These are phyloP conservation scores for Fraxinus paxiana DNA, from an alignment of 305 asterid genomes.

Conservation along the genomic window DNA sequence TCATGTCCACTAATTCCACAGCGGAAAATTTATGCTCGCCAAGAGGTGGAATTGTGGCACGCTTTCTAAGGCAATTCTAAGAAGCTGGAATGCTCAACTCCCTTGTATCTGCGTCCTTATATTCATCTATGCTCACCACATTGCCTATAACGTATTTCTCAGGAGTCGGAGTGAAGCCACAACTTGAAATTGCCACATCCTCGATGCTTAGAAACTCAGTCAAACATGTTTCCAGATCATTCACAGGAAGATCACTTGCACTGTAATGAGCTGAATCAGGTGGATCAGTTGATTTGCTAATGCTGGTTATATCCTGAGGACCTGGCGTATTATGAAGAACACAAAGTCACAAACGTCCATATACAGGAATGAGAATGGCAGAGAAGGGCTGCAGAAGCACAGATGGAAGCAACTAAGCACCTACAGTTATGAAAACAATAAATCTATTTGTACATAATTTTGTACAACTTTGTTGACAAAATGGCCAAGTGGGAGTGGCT, in stretches of 20 bases:
- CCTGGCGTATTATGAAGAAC: constrained; percentile 36
- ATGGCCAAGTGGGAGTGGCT: too few species aligned
- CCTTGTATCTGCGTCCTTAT: constrained; percentile 20
- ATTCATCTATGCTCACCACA: constrained; percentile 27
- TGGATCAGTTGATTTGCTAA: too few species aligned
- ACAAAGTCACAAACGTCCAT: constrained; percentile 47
- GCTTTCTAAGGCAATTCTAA: constrained; percentile 41
- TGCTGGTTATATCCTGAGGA: constrained; percentile 37
- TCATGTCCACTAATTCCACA: constrained; percentile 16
- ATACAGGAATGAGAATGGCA: neutral
- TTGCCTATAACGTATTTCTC: constrained; percentile 21
- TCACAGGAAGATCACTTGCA: constrained; percentile 31
- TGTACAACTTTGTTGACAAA: too few species aligned
- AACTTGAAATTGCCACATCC: constrained; percentile 24
- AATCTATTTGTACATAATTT: too few species aligned
- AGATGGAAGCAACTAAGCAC: neutral
- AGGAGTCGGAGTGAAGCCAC: constrained; percentile 20
- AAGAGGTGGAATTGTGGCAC: constrained; percentile 42
- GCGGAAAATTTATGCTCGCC: constrained; percentile 19
- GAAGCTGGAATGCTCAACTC: constrained; percentile 24
- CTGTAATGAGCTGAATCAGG: neutral
- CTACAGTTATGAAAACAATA: too few species aligned
- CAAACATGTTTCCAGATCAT: constrained; percentile 45
- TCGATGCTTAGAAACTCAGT: constrained; percentile 37
- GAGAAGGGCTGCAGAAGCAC: constrained; percentile 17